Percentiles rank a stretch among this genome's conserved stretches.
phyloP scores from a whole-genome alignment of 1,139 yeast species.

The Citeromyces hawaiiensis region DNA sequence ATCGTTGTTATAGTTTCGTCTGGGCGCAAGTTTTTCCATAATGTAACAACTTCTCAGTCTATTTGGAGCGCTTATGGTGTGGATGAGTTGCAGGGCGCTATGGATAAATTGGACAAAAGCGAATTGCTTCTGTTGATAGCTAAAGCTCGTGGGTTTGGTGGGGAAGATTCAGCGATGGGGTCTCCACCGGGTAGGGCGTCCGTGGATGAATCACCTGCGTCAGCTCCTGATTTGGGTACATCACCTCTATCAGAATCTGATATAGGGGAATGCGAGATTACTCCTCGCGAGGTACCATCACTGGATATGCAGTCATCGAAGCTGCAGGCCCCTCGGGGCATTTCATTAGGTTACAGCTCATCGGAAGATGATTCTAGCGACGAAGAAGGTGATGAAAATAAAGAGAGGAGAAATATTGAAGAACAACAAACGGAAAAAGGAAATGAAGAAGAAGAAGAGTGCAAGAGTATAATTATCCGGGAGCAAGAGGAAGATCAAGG shows the following conservation, averaged over 20 bases:
- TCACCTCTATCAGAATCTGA: too few species aligned
- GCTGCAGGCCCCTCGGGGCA: neutral
- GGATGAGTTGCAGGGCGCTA: conserved; percentile 14
- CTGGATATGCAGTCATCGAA: too few species aligned
- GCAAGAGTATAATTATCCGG: too few species aligned
- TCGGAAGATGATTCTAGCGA: conserved; percentile 8
- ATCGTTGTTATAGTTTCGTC: conserved; percentile 23
- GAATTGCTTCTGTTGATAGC: conserved; percentile 26
- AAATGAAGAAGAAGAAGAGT: conserved; percentile 4
- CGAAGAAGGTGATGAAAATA: conserved; percentile 5
- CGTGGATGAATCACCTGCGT: too few species aligned
- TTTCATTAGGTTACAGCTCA: conserved; percentile 6
- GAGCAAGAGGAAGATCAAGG: conserved; percentile 6
- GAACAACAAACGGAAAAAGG: too few species aligned
- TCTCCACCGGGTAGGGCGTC: too few species aligned
- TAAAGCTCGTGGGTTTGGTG: conserved; percentile 28
- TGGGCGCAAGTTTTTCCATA: conserved; percentile 32
- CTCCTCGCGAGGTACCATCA: neutral
- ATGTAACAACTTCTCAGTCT: conserved; percentile 18
- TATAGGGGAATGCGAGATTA: too few species aligned
- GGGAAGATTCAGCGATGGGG: conserved; percentile 6
- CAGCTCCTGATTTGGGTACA: too few species aligned
- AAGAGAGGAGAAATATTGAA: neutral
- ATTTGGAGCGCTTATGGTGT: conserved; percentile 14
- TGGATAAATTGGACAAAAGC: conserved; percentile 19